A percentile compares a stretch with the other conserved stretches of the same genome.
Conservation (phyloP, 2,329 filamentous ascomycete species). For the Scleromitrula shiraiana region DNA sequence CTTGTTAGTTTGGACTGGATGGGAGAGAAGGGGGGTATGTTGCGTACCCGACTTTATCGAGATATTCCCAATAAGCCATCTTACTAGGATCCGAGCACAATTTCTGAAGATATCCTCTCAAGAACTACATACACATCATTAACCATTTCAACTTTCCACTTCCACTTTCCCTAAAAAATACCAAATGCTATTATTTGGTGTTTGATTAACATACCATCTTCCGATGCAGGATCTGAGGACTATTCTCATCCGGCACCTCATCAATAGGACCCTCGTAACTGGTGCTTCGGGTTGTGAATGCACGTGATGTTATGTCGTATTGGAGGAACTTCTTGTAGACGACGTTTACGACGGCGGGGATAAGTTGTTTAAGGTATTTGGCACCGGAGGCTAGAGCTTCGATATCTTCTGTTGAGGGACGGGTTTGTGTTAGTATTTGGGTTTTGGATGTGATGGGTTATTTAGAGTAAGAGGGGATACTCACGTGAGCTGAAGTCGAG, state of each 20-base stretch:
- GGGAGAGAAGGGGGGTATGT: not conserved
- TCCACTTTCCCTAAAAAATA: not conserved
- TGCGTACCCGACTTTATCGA: constrained; percentile 63
- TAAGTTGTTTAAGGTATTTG: constrained; percentile 43
- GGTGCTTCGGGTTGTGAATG: constrained; percentile 57
- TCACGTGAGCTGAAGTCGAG: constrained; percentile 19
- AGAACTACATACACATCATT: constrained; percentile 36
- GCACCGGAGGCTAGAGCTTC: constrained; percentile 25
- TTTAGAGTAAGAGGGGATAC: constrained; percentile 14
- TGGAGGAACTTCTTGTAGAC: constrained; percentile 75
- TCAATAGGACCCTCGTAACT: constrained; percentile 50
- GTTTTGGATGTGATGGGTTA: constrained; percentile 18
- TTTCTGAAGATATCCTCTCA: constrained; percentile 2
- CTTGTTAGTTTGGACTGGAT: not conserved
- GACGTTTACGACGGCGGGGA: constrained; percentile 75
- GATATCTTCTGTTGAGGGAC: constrained; percentile 22
- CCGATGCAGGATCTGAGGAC: constrained; percentile 66
- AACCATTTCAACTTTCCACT: constrained; percentile 57
- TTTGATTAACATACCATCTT: constrained; percentile 24
- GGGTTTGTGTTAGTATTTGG: constrained; percentile 7
- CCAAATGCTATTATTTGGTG: not conserved
- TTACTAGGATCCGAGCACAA: constrained; percentile 5
- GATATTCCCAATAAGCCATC: constrained; percentile 55
- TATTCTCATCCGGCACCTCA: constrained; percentile 25
- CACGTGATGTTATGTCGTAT: constrained; percentile 74